phyloP scores from a whole-genome alignment of 2,329 filamentous ascomycete species.

The Colletotrichum tanaceti region DNA sequence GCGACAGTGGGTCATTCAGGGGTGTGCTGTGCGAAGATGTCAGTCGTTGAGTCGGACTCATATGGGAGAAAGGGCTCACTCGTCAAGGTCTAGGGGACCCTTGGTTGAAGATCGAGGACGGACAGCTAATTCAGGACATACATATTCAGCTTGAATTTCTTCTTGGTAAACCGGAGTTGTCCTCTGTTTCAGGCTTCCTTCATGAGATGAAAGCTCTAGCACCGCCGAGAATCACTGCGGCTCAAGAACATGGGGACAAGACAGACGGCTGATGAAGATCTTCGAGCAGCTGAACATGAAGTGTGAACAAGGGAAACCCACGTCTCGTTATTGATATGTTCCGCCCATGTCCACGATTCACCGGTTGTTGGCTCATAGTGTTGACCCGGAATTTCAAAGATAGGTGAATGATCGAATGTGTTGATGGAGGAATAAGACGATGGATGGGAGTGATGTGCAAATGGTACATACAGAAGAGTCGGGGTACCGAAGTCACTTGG shows the following conservation, averaged over 20 bases:
- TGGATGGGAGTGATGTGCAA: not conserved
- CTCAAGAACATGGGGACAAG: not conserved
- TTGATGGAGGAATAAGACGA: not conserved
- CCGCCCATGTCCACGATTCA: constrained; percentile 35
- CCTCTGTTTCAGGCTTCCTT: not conserved
- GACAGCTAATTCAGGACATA: constrained; percentile 54
- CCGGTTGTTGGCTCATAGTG: constrained; percentile 29
- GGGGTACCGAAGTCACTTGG: constrained; percentile 11
- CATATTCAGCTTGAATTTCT: not conserved
- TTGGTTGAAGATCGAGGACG: constrained; percentile 77
- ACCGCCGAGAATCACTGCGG: not conserved
- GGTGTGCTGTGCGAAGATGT: constrained; percentile 40
- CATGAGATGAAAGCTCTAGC: not conserved
- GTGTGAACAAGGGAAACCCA: constrained; percentile 1
- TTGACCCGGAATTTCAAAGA: not conserved
- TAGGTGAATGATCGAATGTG: not conserved
- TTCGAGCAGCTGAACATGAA: too few species aligned
- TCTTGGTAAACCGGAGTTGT: not conserved
- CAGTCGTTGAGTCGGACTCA: constrained; percentile 38
- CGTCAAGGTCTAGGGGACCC: constrained; percentile 80
- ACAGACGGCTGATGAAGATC: not conserved
- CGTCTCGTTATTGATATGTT: constrained; percentile 38
- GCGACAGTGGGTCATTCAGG: constrained; percentile 41
- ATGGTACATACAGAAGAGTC: not conserved
- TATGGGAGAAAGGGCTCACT: constrained; percentile 64